Conservation (phyloP, 148 eudicot species). For the Spergularia bocconei region DNA sequence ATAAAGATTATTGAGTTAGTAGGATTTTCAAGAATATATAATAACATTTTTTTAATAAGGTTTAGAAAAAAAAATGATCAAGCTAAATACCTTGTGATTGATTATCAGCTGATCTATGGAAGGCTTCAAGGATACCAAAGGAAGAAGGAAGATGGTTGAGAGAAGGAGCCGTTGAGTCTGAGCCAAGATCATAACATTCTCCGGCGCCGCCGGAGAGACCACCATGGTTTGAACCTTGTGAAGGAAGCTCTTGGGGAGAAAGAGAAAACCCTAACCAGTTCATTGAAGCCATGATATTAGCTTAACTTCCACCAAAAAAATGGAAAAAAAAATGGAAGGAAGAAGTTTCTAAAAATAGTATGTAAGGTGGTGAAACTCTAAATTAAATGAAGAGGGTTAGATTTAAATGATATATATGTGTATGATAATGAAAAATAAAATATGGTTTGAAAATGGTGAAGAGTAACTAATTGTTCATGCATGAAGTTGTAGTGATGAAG, state of each 20-base stretch:
- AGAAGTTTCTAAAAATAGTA: not conserved
- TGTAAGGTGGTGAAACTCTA: constrained; percentile 1
- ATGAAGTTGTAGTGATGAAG: constrained; percentile 17
- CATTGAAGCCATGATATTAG: constrained; percentile 32
- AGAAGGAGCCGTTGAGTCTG: constrained; percentile 22
- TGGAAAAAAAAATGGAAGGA: too few relatives aligned
- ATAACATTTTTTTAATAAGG: not conserved
- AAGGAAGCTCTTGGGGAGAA: constrained; percentile 53
- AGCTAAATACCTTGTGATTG: constrained; percentile 61
- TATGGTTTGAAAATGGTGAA: not conserved
- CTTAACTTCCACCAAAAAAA: not conserved
- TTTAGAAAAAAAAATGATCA: not conserved
- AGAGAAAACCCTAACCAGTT: constrained; percentile 82
- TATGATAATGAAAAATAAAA: not conserved
- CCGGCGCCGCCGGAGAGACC: constrained; percentile 22
- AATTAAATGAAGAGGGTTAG: constrained; percentile 19
- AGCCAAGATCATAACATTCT: constrained; percentile 42
- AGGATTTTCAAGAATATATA: too few relatives aligned
- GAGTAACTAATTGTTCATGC: constrained; percentile 33
- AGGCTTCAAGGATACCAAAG: constrained; percentile 68
- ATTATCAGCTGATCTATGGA: constrained; percentile 41
- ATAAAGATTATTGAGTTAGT: too few relatives aligned
- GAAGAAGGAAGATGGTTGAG: constrained; percentile 39
- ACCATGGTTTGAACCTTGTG: constrained; percentile 28
- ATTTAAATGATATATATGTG: not conserved